phyloP scores from a whole-genome alignment of 768 basidiomycete species.

The Rossbeevera mucosa region DNA sequence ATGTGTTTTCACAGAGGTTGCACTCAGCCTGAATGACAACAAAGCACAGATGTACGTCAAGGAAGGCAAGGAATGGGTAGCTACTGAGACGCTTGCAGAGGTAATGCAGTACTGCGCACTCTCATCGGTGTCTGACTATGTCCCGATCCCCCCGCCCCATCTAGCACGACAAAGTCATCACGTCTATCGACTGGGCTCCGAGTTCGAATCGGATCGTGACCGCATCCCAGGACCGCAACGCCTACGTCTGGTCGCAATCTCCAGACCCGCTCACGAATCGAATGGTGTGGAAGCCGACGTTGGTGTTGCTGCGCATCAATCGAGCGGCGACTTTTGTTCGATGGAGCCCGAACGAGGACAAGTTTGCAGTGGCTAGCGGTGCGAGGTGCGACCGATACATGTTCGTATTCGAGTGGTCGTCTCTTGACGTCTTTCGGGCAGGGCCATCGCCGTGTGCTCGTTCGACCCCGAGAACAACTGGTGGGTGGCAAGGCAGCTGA shows the following conservation, averaged over 20 bases:
- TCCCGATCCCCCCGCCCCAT: neutral
- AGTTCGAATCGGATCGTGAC: constrained; percentile 96
- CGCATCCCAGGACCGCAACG: constrained; percentile 97
- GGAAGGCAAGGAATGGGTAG: constrained; percentile 62
- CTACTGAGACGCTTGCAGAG: constrained; percentile 79
- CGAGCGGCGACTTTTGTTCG: constrained; percentile 91
- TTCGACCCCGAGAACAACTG: constrained; percentile 98
- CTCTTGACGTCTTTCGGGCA: constrained; percentile 24
- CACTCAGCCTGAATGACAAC: constrained; percentile 85
- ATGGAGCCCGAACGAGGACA: constrained; percentile 98
- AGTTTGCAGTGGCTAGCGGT: constrained; percentile 97
- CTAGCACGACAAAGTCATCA: constrained; percentile 96
- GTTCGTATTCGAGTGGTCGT: neutral
- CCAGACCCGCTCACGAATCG: constrained; percentile 69
- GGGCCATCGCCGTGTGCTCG: constrained; percentile 93
- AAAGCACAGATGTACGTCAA: constrained; percentile 79
- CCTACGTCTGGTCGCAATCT: constrained; percentile 94
- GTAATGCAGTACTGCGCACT: constrained; percentile 34
- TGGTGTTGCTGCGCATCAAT: constrained; percentile 94
- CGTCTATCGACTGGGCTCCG: constrained; percentile 98
- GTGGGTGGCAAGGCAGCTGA: constrained; percentile 97
- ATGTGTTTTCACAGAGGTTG: constrained; percentile 59
- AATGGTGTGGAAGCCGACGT: constrained; percentile 86
- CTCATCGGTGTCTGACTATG: neutral
- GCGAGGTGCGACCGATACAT: constrained; percentile 55